Percentiles rank a stretch among this genome's conserved stretches.
Conservation (phyloP, 116 monocot genomes). For the Thalassia testudinum region DNA sequence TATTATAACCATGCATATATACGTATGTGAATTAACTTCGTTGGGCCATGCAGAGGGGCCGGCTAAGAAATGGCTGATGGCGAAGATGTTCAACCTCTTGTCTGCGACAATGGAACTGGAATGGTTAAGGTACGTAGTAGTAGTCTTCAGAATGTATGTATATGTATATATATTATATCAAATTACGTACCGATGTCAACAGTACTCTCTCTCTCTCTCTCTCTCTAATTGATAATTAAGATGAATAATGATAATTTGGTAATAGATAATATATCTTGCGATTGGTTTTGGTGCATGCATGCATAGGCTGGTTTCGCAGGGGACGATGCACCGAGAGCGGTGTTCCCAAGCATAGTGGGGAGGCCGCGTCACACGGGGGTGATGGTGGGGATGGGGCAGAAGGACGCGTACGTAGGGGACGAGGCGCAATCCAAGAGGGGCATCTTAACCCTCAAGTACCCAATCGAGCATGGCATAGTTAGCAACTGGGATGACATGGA, state of each 20-base stretch:
- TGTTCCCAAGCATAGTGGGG: constrained; percentile 3
- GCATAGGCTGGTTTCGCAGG: constrained; percentile 1
- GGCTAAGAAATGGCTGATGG: constrained; percentile 12
- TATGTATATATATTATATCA: too few species aligned
- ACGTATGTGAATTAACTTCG: too few species aligned
- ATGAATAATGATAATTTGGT: too few species aligned
- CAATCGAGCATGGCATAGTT: constrained; percentile 16
- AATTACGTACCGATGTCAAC: too few species aligned
- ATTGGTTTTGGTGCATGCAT: too few species aligned
- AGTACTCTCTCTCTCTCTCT: too few species aligned
- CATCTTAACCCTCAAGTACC: constrained; percentile 21
- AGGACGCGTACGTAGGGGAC: constrained; percentile 16
- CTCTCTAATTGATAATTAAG: too few species aligned
- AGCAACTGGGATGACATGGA: constrained; percentile 32
- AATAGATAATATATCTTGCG: too few species aligned
- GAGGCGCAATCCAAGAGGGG: constrained; percentile 21
- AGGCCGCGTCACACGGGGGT: background rate
- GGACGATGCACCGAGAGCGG: constrained; percentile 1
- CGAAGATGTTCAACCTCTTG: constrained; percentile 14
- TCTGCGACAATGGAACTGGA: constrained; percentile 16
- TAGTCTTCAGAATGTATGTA: too few species aligned
- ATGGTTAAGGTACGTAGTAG: constrained; percentile 14
- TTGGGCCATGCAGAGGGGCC: background rate
- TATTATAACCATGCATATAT: too few species aligned
- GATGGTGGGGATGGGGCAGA: constrained; percentile 15